Evolutionary conservation across 2,329 filamentous ascomycete genomes (phyloP).

Genomic region (Lasiodiplodia citricola): DNA sequence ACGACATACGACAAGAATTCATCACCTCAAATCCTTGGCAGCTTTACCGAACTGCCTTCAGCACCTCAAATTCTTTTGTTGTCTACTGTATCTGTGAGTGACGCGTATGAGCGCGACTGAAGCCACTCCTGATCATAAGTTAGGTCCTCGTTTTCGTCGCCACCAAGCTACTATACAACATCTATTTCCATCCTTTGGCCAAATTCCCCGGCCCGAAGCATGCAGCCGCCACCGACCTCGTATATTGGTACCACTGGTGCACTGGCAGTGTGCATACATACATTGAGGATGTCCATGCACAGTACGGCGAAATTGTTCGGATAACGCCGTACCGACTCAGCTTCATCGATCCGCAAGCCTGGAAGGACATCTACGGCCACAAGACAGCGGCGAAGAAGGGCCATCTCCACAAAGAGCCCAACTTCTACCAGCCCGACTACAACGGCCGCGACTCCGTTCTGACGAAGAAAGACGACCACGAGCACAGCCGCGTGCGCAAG

Average conservation of each 20-base stretch:
- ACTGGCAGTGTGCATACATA: constrained; percentile 34
- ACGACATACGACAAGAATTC: no score
- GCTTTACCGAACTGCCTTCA: no score
- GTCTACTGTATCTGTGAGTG: no score
- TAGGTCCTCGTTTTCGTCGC: no score
- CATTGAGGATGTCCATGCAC: constrained; percentile 41
- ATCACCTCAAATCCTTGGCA: no score
- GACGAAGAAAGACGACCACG: constrained; percentile 43
- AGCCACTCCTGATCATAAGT: no score
- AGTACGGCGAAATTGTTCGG: constrained; percentile 50
- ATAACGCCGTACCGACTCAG: constrained; percentile 50
- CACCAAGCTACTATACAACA: neutral
- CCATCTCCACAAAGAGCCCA: neutral
- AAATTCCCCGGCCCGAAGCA: constrained; percentile 49
- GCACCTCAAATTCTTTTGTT: no score
- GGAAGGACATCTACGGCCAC: constrained; percentile 31
- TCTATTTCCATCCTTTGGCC: neutral
- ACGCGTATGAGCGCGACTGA: no score
- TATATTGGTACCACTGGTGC: constrained; percentile 36
- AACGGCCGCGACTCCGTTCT: constrained; percentile 40
- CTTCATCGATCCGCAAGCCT: constrained; percentile 50
- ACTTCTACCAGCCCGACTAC: constrained; percentile 27
- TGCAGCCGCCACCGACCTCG: constrained; percentile 37
- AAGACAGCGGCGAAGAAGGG: neutral
- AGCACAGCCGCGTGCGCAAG: constrained; percentile 48